These are phyloP conservation scores for Phanerochaete sordida DNA, from an alignment of 768 basidiomycete species.

Conservation along the genomic window DNA sequence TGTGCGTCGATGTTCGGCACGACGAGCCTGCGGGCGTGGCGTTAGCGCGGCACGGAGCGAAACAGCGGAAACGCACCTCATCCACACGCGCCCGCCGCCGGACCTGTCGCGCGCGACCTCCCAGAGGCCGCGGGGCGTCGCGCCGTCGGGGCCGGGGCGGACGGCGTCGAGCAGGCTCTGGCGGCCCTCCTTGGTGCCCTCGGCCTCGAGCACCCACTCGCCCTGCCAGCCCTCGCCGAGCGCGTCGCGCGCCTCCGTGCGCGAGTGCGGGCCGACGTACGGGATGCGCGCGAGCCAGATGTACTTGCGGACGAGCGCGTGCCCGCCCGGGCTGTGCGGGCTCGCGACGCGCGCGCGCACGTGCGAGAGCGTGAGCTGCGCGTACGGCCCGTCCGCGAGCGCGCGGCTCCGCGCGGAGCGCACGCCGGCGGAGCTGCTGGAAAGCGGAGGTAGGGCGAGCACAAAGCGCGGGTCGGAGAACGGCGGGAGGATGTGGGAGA, in stretches of 20 bases:
- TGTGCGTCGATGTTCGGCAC: conserved; percentile 3
- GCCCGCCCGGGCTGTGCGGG: conserved; percentile 57
- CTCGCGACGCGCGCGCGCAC: conserved; percentile 49
- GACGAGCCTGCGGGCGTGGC: conserved; percentile 1
- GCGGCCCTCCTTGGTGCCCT: conserved; percentile 68
- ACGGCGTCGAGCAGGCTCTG: conserved; percentile 55
- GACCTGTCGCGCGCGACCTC: conserved; percentile 64
- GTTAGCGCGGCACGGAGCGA: not conserved
- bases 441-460: conserved; percentile 27
- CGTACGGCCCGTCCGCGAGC: conserved; percentile 25
- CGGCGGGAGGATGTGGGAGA: conserved; percentile 56
- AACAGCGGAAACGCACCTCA: conserved; percentile 35
- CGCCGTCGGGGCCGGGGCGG: conserved; percentile 22
- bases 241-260: conserved; percentile 25
- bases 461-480: conserved; percentile 26
- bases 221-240: conserved; percentile 71
- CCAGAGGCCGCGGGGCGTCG: conserved; percentile 32
- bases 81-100: conserved; percentile 56
- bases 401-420: conserved; percentile 26
- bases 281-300: conserved; percentile 62
- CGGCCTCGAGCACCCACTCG: conserved; percentile 79
- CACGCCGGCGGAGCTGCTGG: conserved; percentile 23
- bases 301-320: conserved; percentile 55
- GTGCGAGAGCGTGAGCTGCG: conserved; percentile 47
- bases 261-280: conserved; percentile 26